Conservation (phyloP, 2,329 filamentous ascomycete species). For the Pseudogymnoascus sp. region DNA sequence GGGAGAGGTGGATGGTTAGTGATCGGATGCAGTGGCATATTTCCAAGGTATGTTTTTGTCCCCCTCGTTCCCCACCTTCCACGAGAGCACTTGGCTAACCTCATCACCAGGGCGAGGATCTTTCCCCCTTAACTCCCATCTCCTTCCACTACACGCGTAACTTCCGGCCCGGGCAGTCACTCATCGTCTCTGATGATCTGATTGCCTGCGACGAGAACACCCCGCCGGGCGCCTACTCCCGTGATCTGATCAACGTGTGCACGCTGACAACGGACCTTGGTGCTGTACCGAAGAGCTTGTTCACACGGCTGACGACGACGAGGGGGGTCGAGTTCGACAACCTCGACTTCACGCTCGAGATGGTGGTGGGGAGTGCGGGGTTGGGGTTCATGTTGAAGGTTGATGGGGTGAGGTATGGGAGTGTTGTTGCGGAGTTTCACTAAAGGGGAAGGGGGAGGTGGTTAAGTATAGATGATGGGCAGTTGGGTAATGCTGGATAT, state of each 20-base stretch:
- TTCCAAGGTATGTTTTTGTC: slow-evolving; percentile 50
- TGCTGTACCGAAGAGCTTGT: slow-evolving; percentile 64
- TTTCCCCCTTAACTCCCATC: slow-evolving; percentile 65
- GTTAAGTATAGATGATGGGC: neutral
- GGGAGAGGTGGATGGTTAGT: slow-evolving; percentile 77
- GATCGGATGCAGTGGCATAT: slow-evolving; percentile 85
- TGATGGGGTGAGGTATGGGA: slow-evolving; percentile 67
- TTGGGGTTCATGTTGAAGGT: slow-evolving; percentile 72
- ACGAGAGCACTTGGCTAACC: slow-evolving; percentile 9
- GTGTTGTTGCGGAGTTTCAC: slow-evolving; percentile 72
- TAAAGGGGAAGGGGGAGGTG: slow-evolving; percentile 28
- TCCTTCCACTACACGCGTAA: slow-evolving; percentile 82
- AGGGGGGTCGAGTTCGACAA: slow-evolving; percentile 76
- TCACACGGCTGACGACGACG: slow-evolving; percentile 69
- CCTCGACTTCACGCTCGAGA: slow-evolving; percentile 72
- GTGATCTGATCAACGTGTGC: slow-evolving; percentile 63
- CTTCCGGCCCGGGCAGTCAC: slow-evolving; percentile 67
- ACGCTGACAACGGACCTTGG: slow-evolving; percentile 73
- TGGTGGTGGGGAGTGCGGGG: slow-evolving; percentile 72
- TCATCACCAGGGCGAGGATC: slow-evolving; percentile 54
- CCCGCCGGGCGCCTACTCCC: slow-evolving; percentile 51
- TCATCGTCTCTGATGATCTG: slow-evolving; percentile 71
- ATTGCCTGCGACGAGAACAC: slow-evolving; percentile 66
- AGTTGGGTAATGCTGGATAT: neutral
- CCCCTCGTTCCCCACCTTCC: neutral